Conservation (phyloP, 2,329 filamentous ascomycete genomes). For the Rhexocercosporidium sp. region DNA sequence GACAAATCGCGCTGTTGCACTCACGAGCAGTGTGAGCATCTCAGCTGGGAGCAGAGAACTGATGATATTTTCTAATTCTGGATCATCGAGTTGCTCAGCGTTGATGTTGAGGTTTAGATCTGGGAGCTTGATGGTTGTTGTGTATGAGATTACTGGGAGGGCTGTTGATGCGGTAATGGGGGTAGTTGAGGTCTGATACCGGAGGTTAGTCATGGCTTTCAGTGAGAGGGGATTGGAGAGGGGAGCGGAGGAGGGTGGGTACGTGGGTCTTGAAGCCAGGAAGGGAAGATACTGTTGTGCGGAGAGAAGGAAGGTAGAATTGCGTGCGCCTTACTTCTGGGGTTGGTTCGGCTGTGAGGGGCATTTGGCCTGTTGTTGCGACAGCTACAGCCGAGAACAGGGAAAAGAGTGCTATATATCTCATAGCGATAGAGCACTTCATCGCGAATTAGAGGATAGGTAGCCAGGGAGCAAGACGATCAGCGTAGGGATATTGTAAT, state of each 20-base stretch:
- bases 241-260: not conserved
- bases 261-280: not conserved
- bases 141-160: not conserved
- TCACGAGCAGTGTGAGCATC: conserved; percentile 2
- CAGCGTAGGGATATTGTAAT: not conserved
- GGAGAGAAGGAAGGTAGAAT: not conserved
- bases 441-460: not conserved
- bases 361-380: conserved; percentile 6
- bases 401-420: not conserved
- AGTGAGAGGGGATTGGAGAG: not conserved
- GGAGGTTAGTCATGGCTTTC: not conserved
- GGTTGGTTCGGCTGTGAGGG: not conserved
- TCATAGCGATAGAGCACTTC: not conserved
- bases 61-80: conserved; percentile 4
- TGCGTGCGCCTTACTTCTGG: not conserved
- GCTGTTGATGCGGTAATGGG: not conserved
- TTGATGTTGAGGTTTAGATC: not conserved
- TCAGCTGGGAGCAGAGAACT: not conserved
- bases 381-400: not conserved
- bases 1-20: not conserved
- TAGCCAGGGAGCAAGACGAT: not conserved
- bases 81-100: not conserved
- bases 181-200: not conserved
- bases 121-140: not conserved
- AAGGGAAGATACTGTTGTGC: not conserved